Conservation (phyloP, 257 asterid species). For the Verbascum thapsus region DNA sequence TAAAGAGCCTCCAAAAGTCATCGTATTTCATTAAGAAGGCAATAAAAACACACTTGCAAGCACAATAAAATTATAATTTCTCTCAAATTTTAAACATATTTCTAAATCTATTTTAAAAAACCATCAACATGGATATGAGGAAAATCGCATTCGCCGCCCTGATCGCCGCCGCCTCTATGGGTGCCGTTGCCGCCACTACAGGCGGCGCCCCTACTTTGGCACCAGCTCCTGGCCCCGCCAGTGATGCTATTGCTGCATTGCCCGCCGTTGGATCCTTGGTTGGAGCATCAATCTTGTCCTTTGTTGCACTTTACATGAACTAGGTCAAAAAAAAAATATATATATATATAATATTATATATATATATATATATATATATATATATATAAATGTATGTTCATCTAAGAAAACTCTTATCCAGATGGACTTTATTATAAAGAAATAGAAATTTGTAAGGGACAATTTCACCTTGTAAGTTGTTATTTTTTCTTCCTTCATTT, state of each 20-base stretch:
- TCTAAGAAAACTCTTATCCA: not conserved
- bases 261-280: slow-evolving; percentile 42
- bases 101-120: not conserved
- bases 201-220: slow-evolving; percentile 5
- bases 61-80: not conserved
- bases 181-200: slow-evolving; percentile 27
- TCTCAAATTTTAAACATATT: not conserved
- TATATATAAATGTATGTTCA: not conserved
- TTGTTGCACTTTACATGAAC: slow-evolving; percentile 44
- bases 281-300: slow-evolving; percentile 45
- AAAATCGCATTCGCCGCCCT: slow-evolving; percentile 39
- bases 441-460: not conserved
- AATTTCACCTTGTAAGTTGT: not conserved
- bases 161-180: slow-evolving; percentile 39
- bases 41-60: slow-evolving; percentile 1
- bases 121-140: slow-evolving; percentile 40
- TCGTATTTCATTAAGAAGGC: slow-evolving; percentile 12
- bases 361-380: too few species aligned
- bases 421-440: too few species aligned
- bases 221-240: slow-evolving; percentile 36
- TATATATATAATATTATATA: too few species aligned
- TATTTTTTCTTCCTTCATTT: not conserved
- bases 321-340: slow-evolving; percentile 1
- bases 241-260: slow-evolving; percentile 37
- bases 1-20: slow-evolving; percentile 7